Conservation (phyloP, 257 asterid genomes). For the Thymus mandschuricus region DNA sequence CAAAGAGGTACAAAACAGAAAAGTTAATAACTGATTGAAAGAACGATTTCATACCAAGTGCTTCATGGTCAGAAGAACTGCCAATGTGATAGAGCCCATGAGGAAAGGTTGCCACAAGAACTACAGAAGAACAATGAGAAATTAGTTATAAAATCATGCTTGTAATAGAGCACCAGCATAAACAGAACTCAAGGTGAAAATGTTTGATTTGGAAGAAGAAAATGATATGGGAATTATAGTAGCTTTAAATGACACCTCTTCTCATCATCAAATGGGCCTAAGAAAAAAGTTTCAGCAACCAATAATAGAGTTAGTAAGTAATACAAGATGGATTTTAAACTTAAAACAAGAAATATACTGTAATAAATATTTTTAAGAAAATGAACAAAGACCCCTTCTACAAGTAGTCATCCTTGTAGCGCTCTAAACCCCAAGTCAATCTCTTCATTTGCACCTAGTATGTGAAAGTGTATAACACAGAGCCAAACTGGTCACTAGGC, state of each 20-base stretch:
- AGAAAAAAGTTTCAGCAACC: background rate
- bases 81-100: conserved; percentile 84
- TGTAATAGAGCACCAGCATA: conserved; percentile 33
- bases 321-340: background rate
- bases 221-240: background rate
- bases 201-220: conserved; percentile 18
- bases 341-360: background rate
- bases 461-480: conserved; percentile 11
- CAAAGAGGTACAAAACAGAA: conserved; percentile 25
- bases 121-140: conserved; percentile 43
- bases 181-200: conserved; percentile 20
- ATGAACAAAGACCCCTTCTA: background rate
- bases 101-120: conserved; percentile 91
- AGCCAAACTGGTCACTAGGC: background rate
- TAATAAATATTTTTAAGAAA: no score
- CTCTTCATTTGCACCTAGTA: background rate
- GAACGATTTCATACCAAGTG: conserved; percentile 63
- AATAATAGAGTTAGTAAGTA: background rate
- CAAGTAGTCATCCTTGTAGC: background rate
- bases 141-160: conserved; percentile 17
- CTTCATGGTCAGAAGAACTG: conserved; percentile 84
- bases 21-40: conserved; percentile 24
- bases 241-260: background rate
- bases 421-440: background rate
- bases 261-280: background rate